Evolutionary conservation across 192 early-diverging fungal species (phyloP), one percentile per base, ranked within the genome.

Genomic region (Coemansia sp.): DNA sequence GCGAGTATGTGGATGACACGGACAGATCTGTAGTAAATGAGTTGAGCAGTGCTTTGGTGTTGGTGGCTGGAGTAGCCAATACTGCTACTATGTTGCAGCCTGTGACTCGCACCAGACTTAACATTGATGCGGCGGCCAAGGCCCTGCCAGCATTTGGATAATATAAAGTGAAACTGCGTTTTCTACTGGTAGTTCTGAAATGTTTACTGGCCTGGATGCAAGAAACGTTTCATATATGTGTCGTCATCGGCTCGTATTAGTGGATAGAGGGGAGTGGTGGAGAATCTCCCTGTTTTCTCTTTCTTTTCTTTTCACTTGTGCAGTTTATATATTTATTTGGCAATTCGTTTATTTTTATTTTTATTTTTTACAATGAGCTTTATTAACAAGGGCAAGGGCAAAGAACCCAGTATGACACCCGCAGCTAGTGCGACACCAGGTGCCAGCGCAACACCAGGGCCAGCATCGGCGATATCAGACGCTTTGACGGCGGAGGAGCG

Each of bases 401-500:
- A 70, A 53, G 78, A 70, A 29, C 38, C 69, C 10, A 72, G 66
- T 41, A 62, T 65, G 49, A 68, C 63, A 38, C 50, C 79, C 4
- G 57, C 57, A 9, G 57, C 57, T 34, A 36, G 57, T 5, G 24
- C 31, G 57, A 58, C 57, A 16, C 57, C 57, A 36, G 57, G 49
- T 2, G 57, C 31, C 31, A 58, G 57, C 31, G 31, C 57, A 18
- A 36, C 57, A 24, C 24, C 53, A 31, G 53, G 13, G 66, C 62
- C 38, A 64, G 65, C 60, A 61, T 69, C 66, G 72, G 72, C 38
- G 15, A 58, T 58, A 58, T 31, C 57, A 13, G 57, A 58, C 57
- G 57, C 57, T 34, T 63, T 82, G 72, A 82, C 80, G n/a, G 53
- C 55, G 20, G 80, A 82, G 66, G 81, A 84, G 69, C 70, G 71